Conservation (phyloP, 2,329 filamentous ascomycete species). For the Botrytis pseudocinerea region DNA sequence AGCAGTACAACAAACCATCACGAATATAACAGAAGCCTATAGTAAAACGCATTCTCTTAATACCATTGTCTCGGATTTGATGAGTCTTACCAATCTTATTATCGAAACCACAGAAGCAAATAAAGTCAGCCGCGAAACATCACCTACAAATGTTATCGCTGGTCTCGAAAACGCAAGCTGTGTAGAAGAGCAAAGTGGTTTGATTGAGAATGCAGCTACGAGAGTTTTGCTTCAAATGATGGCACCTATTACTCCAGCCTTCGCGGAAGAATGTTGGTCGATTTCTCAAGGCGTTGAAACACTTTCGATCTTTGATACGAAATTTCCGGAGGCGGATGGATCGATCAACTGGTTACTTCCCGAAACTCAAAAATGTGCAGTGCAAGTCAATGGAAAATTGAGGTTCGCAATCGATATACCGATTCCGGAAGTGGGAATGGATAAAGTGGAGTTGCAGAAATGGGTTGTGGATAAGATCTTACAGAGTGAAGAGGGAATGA, state of each 20-base stretch:
- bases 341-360: conserved; percentile 52
- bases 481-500: conserved; percentile 58
- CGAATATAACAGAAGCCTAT: conserved; percentile 67
- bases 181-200: conserved; percentile 38
- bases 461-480: conserved; percentile 65
- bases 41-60: conserved; percentile 75
- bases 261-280: conserved; percentile 77
- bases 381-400: conserved; percentile 80
- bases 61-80: conserved; percentile 80
- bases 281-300: conserved; percentile 34
- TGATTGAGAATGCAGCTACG: conserved; percentile 28
- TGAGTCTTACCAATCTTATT: conserved; percentile 73
- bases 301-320: conserved; percentile 46
- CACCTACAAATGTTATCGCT: neutral
- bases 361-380: conserved; percentile 57
- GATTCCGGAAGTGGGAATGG: conserved; percentile 47
- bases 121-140: conserved; percentile 25
- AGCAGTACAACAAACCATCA: conserved; percentile 65
- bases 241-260: conserved; percentile 76
- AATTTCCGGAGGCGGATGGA: conserved; percentile 61
- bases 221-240: conserved; percentile 66
- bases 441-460: conserved; percentile 49
- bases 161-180: neutral
- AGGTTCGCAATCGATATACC: conserved; percentile 67
- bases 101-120: conserved; percentile 44